Percentiles rank a stretch among this genome's conserved stretches.
These are phyloP conservation scores for Phycomyces nitens DNA, from an alignment of 192 early-diverging fungal species.

Conservation along the genomic window DNA sequence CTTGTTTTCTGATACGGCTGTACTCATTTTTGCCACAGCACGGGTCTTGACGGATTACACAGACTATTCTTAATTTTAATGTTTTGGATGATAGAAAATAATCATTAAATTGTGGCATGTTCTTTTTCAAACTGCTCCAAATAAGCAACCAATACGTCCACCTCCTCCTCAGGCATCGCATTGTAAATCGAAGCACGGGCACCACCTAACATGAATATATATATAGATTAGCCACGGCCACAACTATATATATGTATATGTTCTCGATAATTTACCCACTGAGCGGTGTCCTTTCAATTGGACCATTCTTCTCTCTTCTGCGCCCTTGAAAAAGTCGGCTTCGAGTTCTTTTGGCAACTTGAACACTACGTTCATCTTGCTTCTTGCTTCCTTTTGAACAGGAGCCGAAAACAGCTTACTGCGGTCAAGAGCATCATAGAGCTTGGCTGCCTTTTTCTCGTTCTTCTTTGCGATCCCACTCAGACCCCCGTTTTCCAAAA, in stretches of 20 bases:
- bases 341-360: slow-evolving; percentile 71
- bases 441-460: slow-evolving; percentile 57
- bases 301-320: slow-evolving; percentile 73
- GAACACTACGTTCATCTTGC: slow-evolving; percentile 92
- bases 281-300: slow-evolving; percentile 95
- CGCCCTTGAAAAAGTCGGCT: slow-evolving; percentile 73
- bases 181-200: slow-evolving; percentile 94
- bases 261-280: slow-evolving; percentile 53
- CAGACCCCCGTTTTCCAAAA: slow-evolving; percentile 66
- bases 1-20: too few relatives aligned
- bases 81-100: neutral
- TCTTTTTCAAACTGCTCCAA: slow-evolving; percentile 80
- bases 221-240: neutral
- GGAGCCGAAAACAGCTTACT: slow-evolving; percentile 68
- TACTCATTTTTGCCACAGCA: too few relatives aligned
- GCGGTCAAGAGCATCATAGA: slow-evolving; percentile 69
- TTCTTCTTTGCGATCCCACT: slow-evolving; percentile 63
- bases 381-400: slow-evolving; percentile 60
- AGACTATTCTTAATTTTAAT: neutral
- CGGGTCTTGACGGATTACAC: too few relatives aligned
- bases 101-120: slow-evolving; percentile 23
- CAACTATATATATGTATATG: neutral
- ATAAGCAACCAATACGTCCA: slow-evolving; percentile 70
- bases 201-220: slow-evolving; percentile 45
- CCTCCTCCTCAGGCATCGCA: slow-evolving; percentile 83